Evolutionary conservation across 768 basidiomycete genomes (phyloP), one percentile per base, ranked within the genome.

Genomic region (Coprinellus aureogranulatus): DNA sequence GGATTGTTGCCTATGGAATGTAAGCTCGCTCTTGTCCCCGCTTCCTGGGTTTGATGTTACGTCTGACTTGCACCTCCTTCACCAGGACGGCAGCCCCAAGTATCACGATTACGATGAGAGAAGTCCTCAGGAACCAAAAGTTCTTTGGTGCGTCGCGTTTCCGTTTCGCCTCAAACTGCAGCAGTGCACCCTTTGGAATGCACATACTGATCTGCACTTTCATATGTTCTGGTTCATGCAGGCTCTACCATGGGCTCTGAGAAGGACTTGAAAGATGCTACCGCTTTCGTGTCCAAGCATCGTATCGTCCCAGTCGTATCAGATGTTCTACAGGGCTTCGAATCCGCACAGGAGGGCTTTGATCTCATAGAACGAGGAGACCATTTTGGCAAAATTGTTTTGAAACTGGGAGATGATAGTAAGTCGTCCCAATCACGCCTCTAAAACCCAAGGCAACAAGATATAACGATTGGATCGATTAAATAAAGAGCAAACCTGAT

Each of bases 171-270:
- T n/a, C n/a, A n/a, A n/a, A n/a, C n/a, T n/a, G n/a, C n/a, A n/a
- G n/a, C 30, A 37, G 22, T 20, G 20, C 26, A 58, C 46, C 50
- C 22, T 52, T 45, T 51, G 40, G 23, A 18, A 25, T 23, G 18
- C 44, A 14, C 26, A 51, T 30, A 44, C 52, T 55, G 23, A 54
- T 31, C 34, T 42, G 44, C 10, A 10, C 25, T 11, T 52, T 28
- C 18, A 48, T 14, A 12, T 22, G 12, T 45, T 23, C 45, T 47
- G 12, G 46, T 41, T 41, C 20, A n/a, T 20, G 27, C 30, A 91
- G 91, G 90, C 34, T 89, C 89, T 1, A 91, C 87, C 26, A 91
- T 94, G 90, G 92, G 90, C 18, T 92, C 90, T 8, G 82, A 79
- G 62, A 77, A 82, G 54, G 91, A 94, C 71, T 77, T 94, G 57